Evolutionary conservation across 75 land plant genomes (phyloP), one percentile per base, ranked within the genome.

Genomic region (Picea sitchensis): DNA sequence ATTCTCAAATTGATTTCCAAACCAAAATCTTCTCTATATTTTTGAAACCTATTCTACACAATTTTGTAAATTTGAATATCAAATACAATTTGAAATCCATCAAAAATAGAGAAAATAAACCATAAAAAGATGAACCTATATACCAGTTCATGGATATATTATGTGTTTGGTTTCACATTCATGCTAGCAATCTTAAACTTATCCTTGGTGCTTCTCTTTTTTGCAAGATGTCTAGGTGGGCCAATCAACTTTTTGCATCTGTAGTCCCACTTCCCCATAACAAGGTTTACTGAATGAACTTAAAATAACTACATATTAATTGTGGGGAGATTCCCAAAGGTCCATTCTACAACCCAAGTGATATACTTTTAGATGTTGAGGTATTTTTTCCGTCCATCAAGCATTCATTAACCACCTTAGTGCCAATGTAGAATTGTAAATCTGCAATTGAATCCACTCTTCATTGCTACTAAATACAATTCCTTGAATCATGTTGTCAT

Each of bases 141-240:
- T 76, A 96, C 99, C 95, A 96, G 62, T 65, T 96, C 99, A 23
- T 98, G 98, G 5, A 86, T 86, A 78, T 91, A 96, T 8, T 96
- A 98, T 75, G 87, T 87, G 58, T 83, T 88, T 56, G 75, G 84
- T 78, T 94, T 92, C 81, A 96, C 99, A 74, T 95, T 89, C 81
- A 96, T 79, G 79, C 98, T 96, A 83, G 94, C 88, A 57, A 96
- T 96, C 79, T 94, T 94, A 77, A 96, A 96, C 81, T 96, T 96
- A 56, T 92, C 99, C 77, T 86, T 96, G 92, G 84, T 80, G 78
- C 87, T 96, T 74, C 90, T 71, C 54, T 71, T 71, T n/a, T n/a
- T n/a, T n/a, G n/a, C 74, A 0, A 56, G 23, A 18, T 65, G 62
- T 36, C 85, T 87, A 23, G 88, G 88, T 56, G 59, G 80, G 34